Percentiles rank a stretch among this genome's conserved stretches.
These are phyloP conservation scores for Alternaria atra DNA, from an alignment of 2,329 filamentous ascomycete genomes.

Conservation along the genomic window DNA sequence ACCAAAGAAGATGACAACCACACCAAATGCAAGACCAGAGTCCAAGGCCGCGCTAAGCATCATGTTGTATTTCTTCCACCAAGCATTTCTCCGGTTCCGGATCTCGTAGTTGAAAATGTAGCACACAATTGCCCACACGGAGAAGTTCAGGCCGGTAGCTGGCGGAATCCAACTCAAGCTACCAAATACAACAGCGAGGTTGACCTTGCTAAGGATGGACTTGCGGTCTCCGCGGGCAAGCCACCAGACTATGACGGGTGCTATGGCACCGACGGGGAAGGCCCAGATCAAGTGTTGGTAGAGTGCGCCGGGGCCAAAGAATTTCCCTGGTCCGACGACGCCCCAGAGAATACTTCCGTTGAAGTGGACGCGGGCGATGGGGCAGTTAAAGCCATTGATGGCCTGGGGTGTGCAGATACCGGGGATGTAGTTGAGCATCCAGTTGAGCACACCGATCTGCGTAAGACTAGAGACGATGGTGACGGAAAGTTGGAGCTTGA, in stretches of 20 bases:
- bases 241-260: conserved; percentile 78
- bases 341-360: conserved; percentile 92
- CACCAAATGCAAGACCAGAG: conserved; percentile 81
- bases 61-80: conserved; percentile 95
- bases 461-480: conserved; percentile 80
- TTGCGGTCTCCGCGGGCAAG: conserved; percentile 66
- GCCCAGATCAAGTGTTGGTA: conserved; percentile 83
- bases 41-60: conserved; percentile 84
- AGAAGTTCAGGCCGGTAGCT: conserved; percentile 83
- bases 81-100: conserved; percentile 72
- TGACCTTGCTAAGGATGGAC: conserved; percentile 77
- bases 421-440: conserved; percentile 83
- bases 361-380: conserved; percentile 87
- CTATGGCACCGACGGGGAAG: conserved; percentile 78
- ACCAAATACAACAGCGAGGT: conserved; percentile 83
- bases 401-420: conserved; percentile 80
- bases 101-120: conserved; percentile 84
- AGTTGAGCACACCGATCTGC: conserved; percentile 85
- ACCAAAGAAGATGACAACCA: conserved; percentile 85
- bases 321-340: conserved; percentile 81
- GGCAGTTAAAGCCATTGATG: conserved; percentile 88
- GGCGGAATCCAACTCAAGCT: conserved; percentile 87
- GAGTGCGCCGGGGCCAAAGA: conserved; percentile 79
- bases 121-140: conserved; percentile 85
- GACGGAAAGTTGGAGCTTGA: conserved; percentile 79